A percentile compares a stretch with the other conserved stretches of the same genome.
Evolutionary conservation across 768 basidiomycete species (phyloP).

Genomic region (Phlebiopsis flavidoalba): DNA sequence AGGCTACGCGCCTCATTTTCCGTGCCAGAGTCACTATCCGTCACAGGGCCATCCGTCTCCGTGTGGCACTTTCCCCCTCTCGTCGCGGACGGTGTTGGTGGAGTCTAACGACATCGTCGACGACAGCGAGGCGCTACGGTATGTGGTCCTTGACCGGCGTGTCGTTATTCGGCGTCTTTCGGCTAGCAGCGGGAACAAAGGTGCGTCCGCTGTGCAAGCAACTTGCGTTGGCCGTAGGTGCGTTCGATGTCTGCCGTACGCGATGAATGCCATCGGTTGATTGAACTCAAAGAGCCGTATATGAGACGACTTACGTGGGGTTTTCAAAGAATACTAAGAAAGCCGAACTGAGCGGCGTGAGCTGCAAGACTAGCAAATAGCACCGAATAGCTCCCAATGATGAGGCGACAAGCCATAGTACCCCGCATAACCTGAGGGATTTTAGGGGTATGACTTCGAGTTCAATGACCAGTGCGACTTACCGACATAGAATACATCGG

Average conservation of each 20-base stretch:
- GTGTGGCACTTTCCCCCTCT: slow-evolving; percentile 68
- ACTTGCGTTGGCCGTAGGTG: slow-evolving; percentile 89
- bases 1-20: slow-evolving; percentile 29
- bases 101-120: slow-evolving; percentile 16
- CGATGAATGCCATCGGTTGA: not conserved
- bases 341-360: slow-evolving; percentile 95
- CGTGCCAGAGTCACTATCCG: slow-evolving; percentile 56
- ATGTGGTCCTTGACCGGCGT: slow-evolving; percentile 16
- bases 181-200: slow-evolving; percentile 27
- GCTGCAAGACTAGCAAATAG: slow-evolving; percentile 91
- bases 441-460: too few relatives aligned
- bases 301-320: slow-evolving; percentile 62
- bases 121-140: slow-evolving; percentile 22
- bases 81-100: slow-evolving; percentile 57
- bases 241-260: slow-evolving; percentile 32
- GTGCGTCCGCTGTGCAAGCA: slow-evolving; percentile 83
- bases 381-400: slow-evolving; percentile 84
- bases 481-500: slow-evolving; percentile 96
- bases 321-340: slow-evolving; percentile 95
- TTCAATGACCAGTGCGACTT: slow-evolving; percentile 17
- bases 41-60: slow-evolving; percentile 34
- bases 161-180: slow-evolving; percentile 9
- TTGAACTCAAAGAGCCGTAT: too few relatives aligned
- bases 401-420: slow-evolving; percentile 94
- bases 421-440: slow-evolving; percentile 78